phyloP scores from a whole-genome alignment of 108 stramenopile species.

The Nitzschia sp. region DNA sequence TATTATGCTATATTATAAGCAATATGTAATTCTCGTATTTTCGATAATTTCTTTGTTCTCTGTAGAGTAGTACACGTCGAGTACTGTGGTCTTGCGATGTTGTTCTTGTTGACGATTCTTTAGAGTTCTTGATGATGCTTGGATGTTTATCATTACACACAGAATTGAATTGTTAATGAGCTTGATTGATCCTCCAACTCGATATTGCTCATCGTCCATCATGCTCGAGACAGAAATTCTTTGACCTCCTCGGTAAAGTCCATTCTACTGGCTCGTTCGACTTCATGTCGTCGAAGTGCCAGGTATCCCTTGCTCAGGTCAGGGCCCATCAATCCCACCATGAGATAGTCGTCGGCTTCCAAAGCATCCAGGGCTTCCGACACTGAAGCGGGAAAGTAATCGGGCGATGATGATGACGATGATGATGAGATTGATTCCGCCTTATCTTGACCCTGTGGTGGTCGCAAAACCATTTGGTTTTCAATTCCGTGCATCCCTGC shows the following conservation, averaged over 20 bases:
- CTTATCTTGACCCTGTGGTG: constrained; percentile 25
- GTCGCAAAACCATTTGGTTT: constrained; percentile 38
- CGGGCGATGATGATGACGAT: background rate
- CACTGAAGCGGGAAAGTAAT: constrained; percentile 46
- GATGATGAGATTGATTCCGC: no score
- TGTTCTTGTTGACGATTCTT: no score
- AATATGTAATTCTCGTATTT: no score
- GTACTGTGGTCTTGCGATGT: no score
- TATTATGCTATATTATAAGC: no score
- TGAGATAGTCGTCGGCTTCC: constrained; percentile 42
- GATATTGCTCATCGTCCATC: no score
- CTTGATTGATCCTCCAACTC: no score
- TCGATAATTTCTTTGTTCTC: no score
- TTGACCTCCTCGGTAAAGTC: constrained; percentile 20
- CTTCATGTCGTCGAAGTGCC: constrained; percentile 51
- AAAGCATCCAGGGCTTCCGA: constrained; percentile 54
- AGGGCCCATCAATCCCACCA: constrained; percentile 44
- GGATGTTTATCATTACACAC: no score
- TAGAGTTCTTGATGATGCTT: no score
- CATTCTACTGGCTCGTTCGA: constrained; percentile 13
- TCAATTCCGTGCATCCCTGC: constrained; percentile 71
- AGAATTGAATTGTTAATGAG: no score
- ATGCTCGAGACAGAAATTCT: constrained; percentile 19
- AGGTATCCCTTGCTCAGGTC: constrained; percentile 55
- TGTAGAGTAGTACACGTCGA: no score